Percentiles rank a stretch among this genome's conserved stretches.
Evolutionary conservation across 495 filamentous ascomycete genomes (phyloP).

Genomic region (Lichina pygmaea): DNA sequence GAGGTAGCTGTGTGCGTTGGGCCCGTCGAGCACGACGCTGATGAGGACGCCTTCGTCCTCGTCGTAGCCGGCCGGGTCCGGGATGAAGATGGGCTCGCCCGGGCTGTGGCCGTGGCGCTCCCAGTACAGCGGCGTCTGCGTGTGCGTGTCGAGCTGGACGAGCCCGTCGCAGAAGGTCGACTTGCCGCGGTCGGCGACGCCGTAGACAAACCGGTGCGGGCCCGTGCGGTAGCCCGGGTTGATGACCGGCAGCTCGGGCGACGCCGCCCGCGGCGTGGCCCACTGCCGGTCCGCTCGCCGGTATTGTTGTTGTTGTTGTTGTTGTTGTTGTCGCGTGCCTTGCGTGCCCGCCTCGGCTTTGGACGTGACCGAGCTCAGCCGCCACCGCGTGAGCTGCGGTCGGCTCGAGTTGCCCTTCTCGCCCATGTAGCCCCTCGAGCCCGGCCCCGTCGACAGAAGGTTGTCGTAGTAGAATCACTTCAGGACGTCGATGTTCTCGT

Average conservation of each 20-base stretch:
- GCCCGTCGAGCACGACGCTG: conserved; percentile 43
- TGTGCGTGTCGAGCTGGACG: conserved; percentile 36
- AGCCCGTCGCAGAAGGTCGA: conserved; percentile 38
- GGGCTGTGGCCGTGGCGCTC: conserved; percentile 33
- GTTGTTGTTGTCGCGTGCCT: conserved; percentile 5
- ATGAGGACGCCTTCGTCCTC: conserved; percentile 53
- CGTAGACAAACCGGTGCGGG: conserved; percentile 38
- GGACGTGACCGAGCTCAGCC: conserved; percentile 14
- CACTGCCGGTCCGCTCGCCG: not conserved
- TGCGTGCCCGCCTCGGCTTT: not conserved
- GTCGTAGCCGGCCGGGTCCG: conserved; percentile 17
- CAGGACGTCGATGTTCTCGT: conserved; percentile 22
- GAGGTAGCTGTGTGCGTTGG: conserved; percentile 34
- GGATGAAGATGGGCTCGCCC: conserved; percentile 49
- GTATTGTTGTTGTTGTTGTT: not conserved
- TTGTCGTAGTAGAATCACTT: conserved; percentile 27
- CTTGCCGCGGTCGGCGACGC: conserved; percentile 24
- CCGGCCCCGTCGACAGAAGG: conserved; percentile 17
- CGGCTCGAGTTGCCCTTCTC: conserved; percentile 10
- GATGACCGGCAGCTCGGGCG: conserved; percentile 37
- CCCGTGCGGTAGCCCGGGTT: conserved; percentile 27
- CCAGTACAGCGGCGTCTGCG: conserved; percentile 24
- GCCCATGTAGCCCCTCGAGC: conserved; percentile 10
- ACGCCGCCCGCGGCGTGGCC: not conserved
- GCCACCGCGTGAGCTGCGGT: conserved; percentile 19